Evolutionary conservation across 176 grass and related monocot species (phyloP), one percentile per base, ranked within the genome.

Genomic region (Oryza longistaminata): DNA sequence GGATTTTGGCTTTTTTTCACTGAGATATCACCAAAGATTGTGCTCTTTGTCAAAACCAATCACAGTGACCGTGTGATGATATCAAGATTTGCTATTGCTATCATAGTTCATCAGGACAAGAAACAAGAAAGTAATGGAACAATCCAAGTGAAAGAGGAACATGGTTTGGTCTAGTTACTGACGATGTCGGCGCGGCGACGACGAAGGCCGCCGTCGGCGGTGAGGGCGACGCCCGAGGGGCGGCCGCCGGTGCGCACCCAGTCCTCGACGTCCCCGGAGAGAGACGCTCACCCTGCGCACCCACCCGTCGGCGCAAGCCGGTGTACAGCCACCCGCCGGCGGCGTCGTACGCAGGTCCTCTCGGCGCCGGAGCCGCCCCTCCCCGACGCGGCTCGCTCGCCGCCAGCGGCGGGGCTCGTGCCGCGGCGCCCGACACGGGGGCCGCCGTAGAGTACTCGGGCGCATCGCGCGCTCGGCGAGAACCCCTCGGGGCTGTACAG

Each of bases 251-350:
- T 79, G 9, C 14, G 85, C 42, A 21, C 90, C 94, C 94, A 97
- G 17, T 94, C 88, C 74, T 97, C 90, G 11, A 97, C 86, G 37
- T 89, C 83, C 14, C 50, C 83, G 25, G 26, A 78, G n/a, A 0
- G 65, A 55, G 7, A 97, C 79, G 73, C 80, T 79, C 14, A 97
- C 88, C 74, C 92, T 76, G 65, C 88, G 33, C 21, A 97, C 90
- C 94, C 94, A 97, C 55, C 94, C 92, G 68, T 97, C 94, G 4
- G 29, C 2, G 73, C 94, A 97, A 97, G 2, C 92, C 90, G 4
- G 92, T 94, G 86, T 94, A 97, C 43, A 97, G 46, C 78, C 82
- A 85, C 31, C 68, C 76, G 16, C 73, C 78, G 61, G 85, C 86
- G 5, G 64, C 74, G 70, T 97, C 92, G 76, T 88, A 89, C 2